phyloP scores from a whole-genome alignment of 257 asterid species.

The Nicotiana undulata region DNA sequence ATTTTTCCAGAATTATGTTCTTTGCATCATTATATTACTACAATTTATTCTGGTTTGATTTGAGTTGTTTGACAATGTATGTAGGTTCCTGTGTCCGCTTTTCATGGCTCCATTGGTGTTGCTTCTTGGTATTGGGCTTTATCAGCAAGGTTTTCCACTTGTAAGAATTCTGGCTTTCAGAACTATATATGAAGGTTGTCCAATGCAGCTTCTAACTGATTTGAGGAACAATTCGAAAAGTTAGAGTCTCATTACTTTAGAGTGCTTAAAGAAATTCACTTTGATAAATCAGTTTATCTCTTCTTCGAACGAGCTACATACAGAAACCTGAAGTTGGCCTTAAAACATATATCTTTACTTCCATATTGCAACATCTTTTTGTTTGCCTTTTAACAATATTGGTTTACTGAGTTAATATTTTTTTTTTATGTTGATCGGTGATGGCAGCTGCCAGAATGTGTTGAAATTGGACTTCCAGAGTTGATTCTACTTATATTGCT shows the following conservation, averaged over 20 bases:
- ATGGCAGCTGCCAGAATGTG: slow-evolving; percentile 35
- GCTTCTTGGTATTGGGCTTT: slow-evolving; percentile 87
- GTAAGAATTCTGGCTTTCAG: slow-evolving; percentile 29
- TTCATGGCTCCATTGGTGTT: slow-evolving; percentile 73
- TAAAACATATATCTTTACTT: too few relatives aligned
- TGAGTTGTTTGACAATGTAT: slow-evolving; percentile 23
- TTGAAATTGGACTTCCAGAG: slow-evolving; percentile 43
- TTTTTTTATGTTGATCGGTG: neutral
- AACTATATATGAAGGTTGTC: neutral
- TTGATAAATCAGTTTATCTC: neutral
- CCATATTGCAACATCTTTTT: too few relatives aligned
- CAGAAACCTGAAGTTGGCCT: neutral
- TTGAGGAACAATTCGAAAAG: neutral
- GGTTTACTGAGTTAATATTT: neutral
- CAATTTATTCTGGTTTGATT: slow-evolving; percentile 2
- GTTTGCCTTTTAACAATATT: neutral
- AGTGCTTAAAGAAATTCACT: neutral
- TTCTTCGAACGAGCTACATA: neutral
- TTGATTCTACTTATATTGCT: slow-evolving; percentile 27
- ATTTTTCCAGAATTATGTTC: neutral
- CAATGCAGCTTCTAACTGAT: neutral
- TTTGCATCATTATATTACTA: too few relatives aligned
- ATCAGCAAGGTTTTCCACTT: slow-evolving; percentile 75
- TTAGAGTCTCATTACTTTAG: neutral
- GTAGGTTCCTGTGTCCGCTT: slow-evolving; percentile 79